Evolutionary conservation across 179 eudicot genomes (phyloP).

Genomic region (Beta corolliflora): DNA sequence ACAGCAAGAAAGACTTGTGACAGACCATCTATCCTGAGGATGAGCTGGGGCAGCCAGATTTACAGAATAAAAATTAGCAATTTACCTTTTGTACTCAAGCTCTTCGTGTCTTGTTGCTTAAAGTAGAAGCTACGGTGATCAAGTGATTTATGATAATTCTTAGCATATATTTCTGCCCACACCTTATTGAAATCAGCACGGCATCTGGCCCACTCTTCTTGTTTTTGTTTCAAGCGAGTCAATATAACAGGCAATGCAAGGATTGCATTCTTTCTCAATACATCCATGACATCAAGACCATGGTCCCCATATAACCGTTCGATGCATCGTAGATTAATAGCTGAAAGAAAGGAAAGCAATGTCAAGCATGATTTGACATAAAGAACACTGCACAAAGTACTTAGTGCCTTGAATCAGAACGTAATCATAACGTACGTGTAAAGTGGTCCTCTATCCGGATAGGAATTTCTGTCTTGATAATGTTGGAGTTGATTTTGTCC

Average conservation of each 20-base stretch:
- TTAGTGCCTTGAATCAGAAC: constrained; percentile 16
- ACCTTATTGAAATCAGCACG: constrained; percentile 60
- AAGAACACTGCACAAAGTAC: background rate
- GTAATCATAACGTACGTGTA: constrained; percentile 53
- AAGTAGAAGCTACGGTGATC: constrained; percentile 70
- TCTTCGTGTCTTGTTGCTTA: constrained; percentile 64
- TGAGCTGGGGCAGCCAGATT: background rate
- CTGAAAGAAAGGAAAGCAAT: constrained; percentile 42
- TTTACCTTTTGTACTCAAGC: constrained; percentile 55
- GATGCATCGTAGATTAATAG: constrained; percentile 81
- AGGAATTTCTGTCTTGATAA: constrained; percentile 48
- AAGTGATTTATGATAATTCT: constrained; percentile 61
- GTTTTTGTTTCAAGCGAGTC: constrained; percentile 92
- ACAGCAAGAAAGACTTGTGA: constrained; percentile 7
- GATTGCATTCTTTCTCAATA: constrained; percentile 68
- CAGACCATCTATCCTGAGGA: background rate
- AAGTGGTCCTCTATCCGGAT: constrained; percentile 73
- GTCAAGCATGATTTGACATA: constrained; percentile 19
- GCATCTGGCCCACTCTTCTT: constrained; percentile 75
- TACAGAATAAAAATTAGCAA: background rate
- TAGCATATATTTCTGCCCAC: constrained; percentile 57
- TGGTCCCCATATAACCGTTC: constrained; percentile 92
- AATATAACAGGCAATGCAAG: constrained; percentile 78
- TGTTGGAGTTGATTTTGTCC: constrained; percentile 57
- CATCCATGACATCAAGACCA: constrained; percentile 90